Evolutionary conservation across 345 rosid species (phyloP).

Genomic region (Hibiscus syriacus): DNA sequence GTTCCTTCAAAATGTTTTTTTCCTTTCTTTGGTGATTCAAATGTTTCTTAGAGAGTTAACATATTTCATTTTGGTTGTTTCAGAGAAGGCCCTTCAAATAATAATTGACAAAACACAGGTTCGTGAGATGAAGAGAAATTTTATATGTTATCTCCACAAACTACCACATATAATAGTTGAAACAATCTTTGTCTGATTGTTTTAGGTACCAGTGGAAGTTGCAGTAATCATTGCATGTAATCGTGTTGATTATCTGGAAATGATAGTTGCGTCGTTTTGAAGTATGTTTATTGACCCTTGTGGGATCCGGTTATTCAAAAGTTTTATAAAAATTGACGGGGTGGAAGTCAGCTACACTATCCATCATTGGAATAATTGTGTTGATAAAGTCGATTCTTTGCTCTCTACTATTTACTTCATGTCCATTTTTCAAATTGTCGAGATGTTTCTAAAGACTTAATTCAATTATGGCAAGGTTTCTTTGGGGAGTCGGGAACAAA

Average conservation of each 20-base stretch:
- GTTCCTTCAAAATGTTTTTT: not conserved
- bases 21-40: conserved; percentile 2
- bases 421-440: too few relatives aligned
- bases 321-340: too few relatives aligned
- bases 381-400: too few relatives aligned
- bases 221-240: conserved; percentile 98
- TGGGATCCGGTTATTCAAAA: too few relatives aligned
- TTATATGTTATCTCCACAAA: not conserved
- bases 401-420: too few relatives aligned
- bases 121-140: conserved; percentile 6
- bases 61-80: conserved; percentile 21
- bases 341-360: too few relatives aligned
- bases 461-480: too few relatives aligned
- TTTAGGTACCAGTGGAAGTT: conserved; percentile 74
- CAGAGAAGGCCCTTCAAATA: conserved; percentile 66
- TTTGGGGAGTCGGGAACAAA: too few relatives aligned
- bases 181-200: conserved; percentile 19
- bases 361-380: too few relatives aligned
- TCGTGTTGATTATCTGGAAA: conserved; percentile 90
- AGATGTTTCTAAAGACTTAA: too few relatives aligned
- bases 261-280: conserved; percentile 75
- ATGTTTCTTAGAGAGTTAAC: not conserved
- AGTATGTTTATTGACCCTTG: conserved; percentile 27
- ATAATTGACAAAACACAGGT: conserved; percentile 53
- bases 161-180: conserved; percentile 6